Conservation (phyloP, 2,329 filamentous ascomycete genomes). For the Amauroascus niger region DNA sequence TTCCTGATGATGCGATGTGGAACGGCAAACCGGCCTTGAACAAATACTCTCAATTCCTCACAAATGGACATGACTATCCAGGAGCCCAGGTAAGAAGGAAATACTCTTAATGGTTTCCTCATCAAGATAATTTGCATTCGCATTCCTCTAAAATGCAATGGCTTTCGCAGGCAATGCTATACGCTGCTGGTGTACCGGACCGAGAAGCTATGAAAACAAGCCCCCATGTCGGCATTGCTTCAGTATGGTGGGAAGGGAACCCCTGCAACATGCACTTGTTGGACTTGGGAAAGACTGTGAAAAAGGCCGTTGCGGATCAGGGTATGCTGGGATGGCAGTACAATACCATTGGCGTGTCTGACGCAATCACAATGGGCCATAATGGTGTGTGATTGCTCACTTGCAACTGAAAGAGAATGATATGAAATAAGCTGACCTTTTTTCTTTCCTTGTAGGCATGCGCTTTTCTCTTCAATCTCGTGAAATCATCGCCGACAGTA, state of each 20-base stretch:
- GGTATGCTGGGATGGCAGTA: slow-evolving; percentile 93
- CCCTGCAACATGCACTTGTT: slow-evolving; percentile 77
- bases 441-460: slow-evolving; percentile 64
- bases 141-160: not conserved
- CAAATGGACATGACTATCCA: slow-evolving; percentile 78
- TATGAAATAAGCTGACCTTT: slow-evolving; percentile 7
- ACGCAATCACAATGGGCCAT: slow-evolving; percentile 90
- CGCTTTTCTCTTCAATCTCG: slow-evolving; percentile 81
- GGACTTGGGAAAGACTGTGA: slow-evolving; percentile 79
- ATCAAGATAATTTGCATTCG: not conserved
- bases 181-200: slow-evolving; percentile 79
- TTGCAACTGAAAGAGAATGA: not conserved
- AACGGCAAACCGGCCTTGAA: slow-evolving; percentile 63
- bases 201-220: slow-evolving; percentile 77
- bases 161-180: slow-evolving; percentile 74
- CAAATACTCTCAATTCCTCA: slow-evolving; percentile 74
- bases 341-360: slow-evolving; percentile 80
- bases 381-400: slow-evolving; percentile 54
- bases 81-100: slow-evolving; percentile 64
- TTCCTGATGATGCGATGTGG: slow-evolving; percentile 42
- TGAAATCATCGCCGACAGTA: slow-evolving; percentile 87
- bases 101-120: too few species aligned
- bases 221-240: slow-evolving; percentile 82
- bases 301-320: slow-evolving; percentile 66
- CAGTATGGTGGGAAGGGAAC: slow-evolving; percentile 96